Evolutionary conservation across 176 grass and related monocot species (phyloP).

Genomic region (Cymbopogon citratus): DNA sequence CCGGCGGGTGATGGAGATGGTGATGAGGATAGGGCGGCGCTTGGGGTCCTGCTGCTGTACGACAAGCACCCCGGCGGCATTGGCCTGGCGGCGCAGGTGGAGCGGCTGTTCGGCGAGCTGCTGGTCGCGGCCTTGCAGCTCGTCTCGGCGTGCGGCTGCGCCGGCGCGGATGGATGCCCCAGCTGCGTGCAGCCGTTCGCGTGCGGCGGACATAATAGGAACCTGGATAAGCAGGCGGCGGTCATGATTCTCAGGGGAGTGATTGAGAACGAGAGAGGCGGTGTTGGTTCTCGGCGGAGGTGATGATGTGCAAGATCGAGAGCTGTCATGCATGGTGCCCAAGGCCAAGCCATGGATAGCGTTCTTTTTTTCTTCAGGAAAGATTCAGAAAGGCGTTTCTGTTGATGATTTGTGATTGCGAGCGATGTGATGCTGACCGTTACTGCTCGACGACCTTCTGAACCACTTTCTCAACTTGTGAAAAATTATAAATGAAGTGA

Average conservation of each 20-base stretch:
- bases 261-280: background rate
- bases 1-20: no score
- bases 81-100: slow-evolving; percentile 30
- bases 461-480: no score
- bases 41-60: slow-evolving; percentile 44
- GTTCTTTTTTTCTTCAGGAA: no score
- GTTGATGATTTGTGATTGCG: no score
- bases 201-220: background rate
- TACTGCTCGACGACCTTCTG: no score
- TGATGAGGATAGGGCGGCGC: no score
- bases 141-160: slow-evolving; percentile 16
- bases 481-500: no score
- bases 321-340: background rate
- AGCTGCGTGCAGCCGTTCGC: slow-evolving; percentile 18
- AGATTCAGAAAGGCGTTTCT: no score
- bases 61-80: slow-evolving; percentile 63
- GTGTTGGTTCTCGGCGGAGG: background rate
- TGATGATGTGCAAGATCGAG: background rate
- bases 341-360: no score
- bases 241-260: background rate
- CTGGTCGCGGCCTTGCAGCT: slow-evolving; percentile 43
- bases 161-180: background rate
- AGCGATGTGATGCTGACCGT: no score
- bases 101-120: slow-evolving; percentile 50
- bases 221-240: slow-evolving; percentile 3